A percentile compares a stretch with the other conserved stretches of the same genome.
Evolutionary conservation across 495 filamentous ascomycete species (phyloP).

Genomic region (Penicillium steckii): DNA sequence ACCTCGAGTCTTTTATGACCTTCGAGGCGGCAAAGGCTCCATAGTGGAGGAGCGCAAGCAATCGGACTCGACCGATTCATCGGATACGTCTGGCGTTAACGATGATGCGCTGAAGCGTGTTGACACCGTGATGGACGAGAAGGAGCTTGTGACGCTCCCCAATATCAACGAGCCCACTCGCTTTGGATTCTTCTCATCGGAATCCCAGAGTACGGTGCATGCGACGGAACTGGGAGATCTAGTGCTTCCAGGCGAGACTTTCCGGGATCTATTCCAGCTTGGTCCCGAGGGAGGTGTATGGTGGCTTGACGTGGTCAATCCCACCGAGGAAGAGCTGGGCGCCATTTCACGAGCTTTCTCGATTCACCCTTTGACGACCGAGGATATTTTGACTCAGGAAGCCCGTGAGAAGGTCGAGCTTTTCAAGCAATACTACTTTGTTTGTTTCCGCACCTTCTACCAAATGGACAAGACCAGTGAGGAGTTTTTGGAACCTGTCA

Average conservation of each 20-base stretch:
- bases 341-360: conserved; percentile 89
- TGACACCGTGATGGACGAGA: conserved; percentile 30
- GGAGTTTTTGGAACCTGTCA: conserved; percentile 81
- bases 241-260: conserved; percentile 81
- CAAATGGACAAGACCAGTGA: conserved; percentile 77
- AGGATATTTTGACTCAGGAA: conserved; percentile 93
- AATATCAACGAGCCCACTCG: conserved; percentile 63
- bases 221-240: conserved; percentile 84
- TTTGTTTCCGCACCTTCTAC: conserved; percentile 92
- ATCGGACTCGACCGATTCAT: conserved; percentile 23
- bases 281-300: conserved; percentile 75
- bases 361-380: conserved; percentile 88
- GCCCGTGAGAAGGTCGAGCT: conserved; percentile 97
- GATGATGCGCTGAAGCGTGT: conserved; percentile 19
- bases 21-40: conserved; percentile 42
- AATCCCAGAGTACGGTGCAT: conserved; percentile 86
- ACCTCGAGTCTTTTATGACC: conserved; percentile 62
- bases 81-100: conserved; percentile 3
- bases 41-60: conserved; percentile 33
- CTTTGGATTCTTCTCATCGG: conserved; percentile 95
- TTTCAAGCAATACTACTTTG: conserved; percentile 96
- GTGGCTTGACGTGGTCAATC: conserved; percentile 94
- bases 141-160: conserved; percentile 31
- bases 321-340: conserved; percentile 83
- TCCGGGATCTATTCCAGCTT: conserved; percentile 84